These are phyloP conservation scores for Bryopsis sp. DNA, from an alignment of 139 green algal genomes.

Conservation along the genomic window DNA sequence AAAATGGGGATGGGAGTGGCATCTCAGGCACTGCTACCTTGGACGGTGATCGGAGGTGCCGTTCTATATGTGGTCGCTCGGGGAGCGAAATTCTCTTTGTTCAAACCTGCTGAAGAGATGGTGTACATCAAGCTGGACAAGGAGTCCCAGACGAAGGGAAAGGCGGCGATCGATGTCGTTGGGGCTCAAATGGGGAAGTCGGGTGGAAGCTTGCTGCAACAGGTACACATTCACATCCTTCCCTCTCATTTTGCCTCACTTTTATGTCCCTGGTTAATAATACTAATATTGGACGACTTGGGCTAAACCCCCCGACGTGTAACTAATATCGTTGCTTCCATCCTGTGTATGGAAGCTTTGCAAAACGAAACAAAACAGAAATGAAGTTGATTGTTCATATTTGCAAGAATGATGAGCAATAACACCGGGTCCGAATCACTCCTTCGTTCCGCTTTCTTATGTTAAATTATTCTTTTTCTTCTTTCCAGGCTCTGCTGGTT, in stretches of 20 bases:
- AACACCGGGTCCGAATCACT: too few relatives aligned
- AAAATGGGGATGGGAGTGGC: not conserved
- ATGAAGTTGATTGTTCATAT: too few relatives aligned
- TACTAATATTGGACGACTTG: not conserved
- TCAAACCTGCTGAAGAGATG: constrained; percentile 95
- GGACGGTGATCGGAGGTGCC: constrained; percentile 53
- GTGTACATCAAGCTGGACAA: constrained; percentile 62
- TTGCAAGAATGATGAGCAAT: too few relatives aligned
- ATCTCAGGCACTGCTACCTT: constrained; percentile 28
- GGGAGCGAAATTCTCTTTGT: constrained; percentile 86
- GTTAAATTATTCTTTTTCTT: too few relatives aligned
- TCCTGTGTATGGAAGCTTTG: too few relatives aligned
- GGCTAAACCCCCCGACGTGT: not conserved
- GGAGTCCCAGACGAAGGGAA: constrained; percentile 69
- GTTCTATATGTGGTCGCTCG: constrained; percentile 71
- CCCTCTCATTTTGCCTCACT: not conserved
- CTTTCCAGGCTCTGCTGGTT: constrained; percentile 49
- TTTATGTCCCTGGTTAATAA: not conserved
- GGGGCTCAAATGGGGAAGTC: constrained; percentile 55
- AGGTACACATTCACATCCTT: constrained; percentile 20
- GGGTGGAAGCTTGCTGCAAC: constrained; percentile 40
- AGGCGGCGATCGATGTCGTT: constrained; percentile 90
- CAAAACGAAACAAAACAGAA: too few relatives aligned
- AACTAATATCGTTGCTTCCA: not conserved
- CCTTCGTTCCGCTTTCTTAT: too few relatives aligned